phyloP scores from a whole-genome alignment of 1,284 basidiomycete species.

The Ceratobasidium sp. region DNA sequence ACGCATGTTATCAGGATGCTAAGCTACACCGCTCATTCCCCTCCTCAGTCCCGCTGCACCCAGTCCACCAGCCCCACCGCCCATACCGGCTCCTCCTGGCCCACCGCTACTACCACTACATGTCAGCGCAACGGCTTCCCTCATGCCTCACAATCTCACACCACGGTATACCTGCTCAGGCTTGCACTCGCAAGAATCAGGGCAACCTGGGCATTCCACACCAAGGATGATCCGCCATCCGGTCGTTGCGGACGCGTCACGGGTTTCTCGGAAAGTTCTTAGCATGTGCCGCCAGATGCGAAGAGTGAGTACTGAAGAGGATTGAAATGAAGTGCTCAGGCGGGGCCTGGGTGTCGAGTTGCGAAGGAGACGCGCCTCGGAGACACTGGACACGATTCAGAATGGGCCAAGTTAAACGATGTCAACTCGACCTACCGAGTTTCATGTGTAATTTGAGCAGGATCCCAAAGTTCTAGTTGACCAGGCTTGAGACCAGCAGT shows the following conservation, averaged over 20 bases:
- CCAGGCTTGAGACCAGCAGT: slow-evolving; percentile 98
- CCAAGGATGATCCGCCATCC: slow-evolving; percentile 93
- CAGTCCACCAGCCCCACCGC: slow-evolving; percentile 68
- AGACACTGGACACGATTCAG: neutral
- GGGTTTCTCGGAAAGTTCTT: slow-evolving; percentile 89
- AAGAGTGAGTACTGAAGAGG: slow-evolving; percentile 89
- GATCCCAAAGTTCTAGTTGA: slow-evolving; percentile 93
- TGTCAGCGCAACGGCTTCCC: slow-evolving; percentile 91
- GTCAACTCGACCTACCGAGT: neutral
- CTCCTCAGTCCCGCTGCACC: slow-evolving; percentile 81
- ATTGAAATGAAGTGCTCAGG: slow-evolving; percentile 95
- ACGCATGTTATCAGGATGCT: slow-evolving; percentile 95
- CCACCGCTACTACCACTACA: slow-evolving; percentile 87
- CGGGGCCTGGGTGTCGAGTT: slow-evolving; percentile 88
- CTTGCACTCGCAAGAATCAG: slow-evolving; percentile 95
- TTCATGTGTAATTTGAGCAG: slow-evolving; percentile 80
- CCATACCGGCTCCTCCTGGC: slow-evolving; percentile 78
- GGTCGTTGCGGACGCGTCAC: slow-evolving; percentile 87
- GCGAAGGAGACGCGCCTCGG: slow-evolving; percentile 57
- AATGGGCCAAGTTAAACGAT: neutral
- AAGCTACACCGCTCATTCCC: slow-evolving; percentile 97
- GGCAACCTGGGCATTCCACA: slow-evolving; percentile 96
- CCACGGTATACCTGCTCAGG: slow-evolving; percentile 94
- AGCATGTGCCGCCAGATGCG: slow-evolving; percentile 89
- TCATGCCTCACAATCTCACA: slow-evolving; percentile 96